Base-by-base conservation (phyloP, 768 basidiomycete species). In the Leucocoprinus leucothites region DNA sequence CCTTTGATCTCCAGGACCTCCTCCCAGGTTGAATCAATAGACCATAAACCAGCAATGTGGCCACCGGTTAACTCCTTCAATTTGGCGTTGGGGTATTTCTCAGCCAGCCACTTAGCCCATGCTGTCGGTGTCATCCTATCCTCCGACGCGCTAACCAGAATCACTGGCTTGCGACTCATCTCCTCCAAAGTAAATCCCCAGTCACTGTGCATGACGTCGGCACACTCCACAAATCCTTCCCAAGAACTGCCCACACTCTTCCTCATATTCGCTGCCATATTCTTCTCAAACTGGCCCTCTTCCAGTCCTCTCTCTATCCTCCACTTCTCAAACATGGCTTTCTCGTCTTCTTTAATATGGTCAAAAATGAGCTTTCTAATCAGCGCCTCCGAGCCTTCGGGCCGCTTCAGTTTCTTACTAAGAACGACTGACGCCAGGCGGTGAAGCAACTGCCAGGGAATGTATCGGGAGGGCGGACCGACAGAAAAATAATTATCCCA, bases 51-150 rank as follows among this genome's bases (percentile, higher is more conserved):
- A 18, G 76, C 67, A n/a, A 82, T 57, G 59, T 82, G 82, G 5
- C 82, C 80, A 1, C 84, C 83, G 16, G 63, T 68, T 40, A 82
- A 55, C 41, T 64, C 69, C 61, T 65, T 74, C 26, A 77, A 60
- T 44, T 60, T 68, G 5, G 74, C 69, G 56, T 78, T 78, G 65
- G 68, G 70, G 65, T 82, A 80, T 53, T 70, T 67, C 9, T 65
- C 63, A n/a, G 70, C 73, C n/a, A 85, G 60, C 71, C 78, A 85
- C 46, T 73, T 61, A 0, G 79, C 76, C 74, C 77, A 78, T 2
- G 60, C 71, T 38, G 64, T 62, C 1, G 80, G 76, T 4, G 67
- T 64, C 56, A 75, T 60, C n/a, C 64, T 62, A 56, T 85, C 82
- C 34, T 67, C 71, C 46, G 66, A 48, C n/a, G 75, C 68, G 3